Evolutionary conservation across 768 basidiomycete species (phyloP), one percentile per base, ranked within the genome.

Genomic region (Pisolithus albus): DNA sequence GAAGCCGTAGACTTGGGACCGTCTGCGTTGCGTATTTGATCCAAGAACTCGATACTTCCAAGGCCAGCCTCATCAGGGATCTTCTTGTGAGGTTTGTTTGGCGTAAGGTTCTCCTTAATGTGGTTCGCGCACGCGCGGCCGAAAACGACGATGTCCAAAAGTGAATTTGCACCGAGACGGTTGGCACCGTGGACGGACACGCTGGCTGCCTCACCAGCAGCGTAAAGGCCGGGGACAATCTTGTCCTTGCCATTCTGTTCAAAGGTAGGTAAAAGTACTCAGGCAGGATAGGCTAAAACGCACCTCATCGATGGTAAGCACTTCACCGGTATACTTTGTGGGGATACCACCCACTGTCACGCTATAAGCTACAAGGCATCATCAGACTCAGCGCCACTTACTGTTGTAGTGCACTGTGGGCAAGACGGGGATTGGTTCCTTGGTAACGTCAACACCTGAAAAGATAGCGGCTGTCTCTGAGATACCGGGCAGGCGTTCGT

Each of bases 391-490:
- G 36, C 38, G 18, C 44, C 11, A 75, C 91, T 73, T 70, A 95
- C 92, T 93, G 70, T 98, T 97, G 74, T 97, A 97, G 72, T 98
- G 95, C 32, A 96, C 96, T 38, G 96, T 99, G 28, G 96, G 96
- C 56, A 99, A 72, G 24, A 99, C 96, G 36, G 96, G 96, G 62
- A 99, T 99, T 34, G 96, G 96, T 68, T 98, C 95, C 76, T 99
- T 98, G 56, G 96, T 98, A 52, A 99, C 96, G 70, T 99, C 96
- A 54, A 98, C 96, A 68, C 96, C 96, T 59, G 91, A 81, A 75
- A 99, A 99, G 67, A 99, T 98, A 51, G 96, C 88, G 19, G 96
- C 96, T 8, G 96, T 99, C 77, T 99, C 96, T 45, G 96, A 98
- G 66, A 99, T 99, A 79, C 96, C 96, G 54, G 96, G 96, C 23